Evolutionary conservation across 306 rosid genomes (phyloP), one percentile per base, ranked within the genome.

Genomic region (Trifolium repens): DNA sequence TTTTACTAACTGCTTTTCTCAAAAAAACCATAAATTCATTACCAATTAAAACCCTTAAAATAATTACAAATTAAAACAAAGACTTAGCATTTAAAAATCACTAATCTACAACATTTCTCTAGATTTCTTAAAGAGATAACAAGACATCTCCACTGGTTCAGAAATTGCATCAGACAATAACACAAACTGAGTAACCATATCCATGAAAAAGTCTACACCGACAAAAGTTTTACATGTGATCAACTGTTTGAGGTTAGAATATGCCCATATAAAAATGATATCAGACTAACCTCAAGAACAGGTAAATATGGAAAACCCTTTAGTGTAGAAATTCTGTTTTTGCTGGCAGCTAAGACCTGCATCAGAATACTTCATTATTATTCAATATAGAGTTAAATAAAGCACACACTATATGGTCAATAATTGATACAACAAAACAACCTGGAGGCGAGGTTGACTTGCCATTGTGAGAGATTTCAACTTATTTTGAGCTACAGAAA

Each of bases 261-360:
- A 22, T 69, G 61, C 58, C 58, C 55, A 50, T 72, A 76, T 14
- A 8, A 67, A 60, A 60, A 53, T 42, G 42, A 73, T 62, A 22
- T 54, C 69, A 73, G 11, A 78, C 93, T 76, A 61, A 94, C 99
- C 99, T 92, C 99, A 70, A 94, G 99, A 61, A 80, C 89, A 0
- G 99, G 99, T 77, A 94, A 88, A 80, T 90, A 77, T 4, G 99
- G 99, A 78, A 94, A 94, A 35, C 99, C 97, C 87, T 92, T 89
- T 0, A 94, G 90, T 8, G 98, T 90, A 47, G 89, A 88, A 81
- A 94, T 92, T 84, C 80, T 94, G 84, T 94, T 94, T 85, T 90
- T 94, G 91, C 99, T 94, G 40, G 99, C 99, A 80, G 99, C 99
- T 84, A 94, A 92, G 66, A 92, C 99, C 98, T 94, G 79, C 78